Conservation (phyloP, 177 flowering plant species). For the Vitis hybrid region DNA sequence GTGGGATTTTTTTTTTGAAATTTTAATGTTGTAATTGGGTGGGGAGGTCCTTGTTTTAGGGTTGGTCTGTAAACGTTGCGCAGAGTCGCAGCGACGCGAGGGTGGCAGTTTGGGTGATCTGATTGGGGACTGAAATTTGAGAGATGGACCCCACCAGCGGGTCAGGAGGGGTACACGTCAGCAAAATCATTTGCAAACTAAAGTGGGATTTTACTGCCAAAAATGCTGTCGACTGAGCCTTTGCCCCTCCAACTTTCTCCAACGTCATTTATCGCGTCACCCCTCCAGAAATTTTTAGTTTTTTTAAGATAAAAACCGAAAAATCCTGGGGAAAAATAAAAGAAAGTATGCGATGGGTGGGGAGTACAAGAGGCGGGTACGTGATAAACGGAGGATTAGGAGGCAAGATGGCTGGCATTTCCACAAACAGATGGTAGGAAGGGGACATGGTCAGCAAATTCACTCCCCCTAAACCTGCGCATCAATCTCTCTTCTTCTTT, state of each 20-base stretch:
- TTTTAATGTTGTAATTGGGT: neutral
- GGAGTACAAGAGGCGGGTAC: neutral
- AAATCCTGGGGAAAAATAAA: neutral
- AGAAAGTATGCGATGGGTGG: neutral
- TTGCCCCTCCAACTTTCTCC: neutral
- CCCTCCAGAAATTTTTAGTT: too few relatives aligned
- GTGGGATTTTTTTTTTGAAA: neutral
- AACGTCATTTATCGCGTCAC: constrained; percentile 6
- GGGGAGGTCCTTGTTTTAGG: neutral
- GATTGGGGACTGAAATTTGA: constrained; percentile 20
- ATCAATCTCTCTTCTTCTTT: neutral
- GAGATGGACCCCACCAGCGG: neutral
- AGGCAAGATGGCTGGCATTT: constrained; percentile 15
- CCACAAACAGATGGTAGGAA: constrained; percentile 24
- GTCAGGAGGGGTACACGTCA: constrained; percentile 15
- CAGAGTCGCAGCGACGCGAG: neutral
- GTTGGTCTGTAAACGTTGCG: too few relatives aligned
- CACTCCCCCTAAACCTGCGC: neutral
- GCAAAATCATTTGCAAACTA: constrained; percentile 22
- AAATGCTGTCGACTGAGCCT: constrained; percentile 15
- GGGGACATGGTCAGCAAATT: constrained; percentile 18
- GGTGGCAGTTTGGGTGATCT: constrained; percentile 9
- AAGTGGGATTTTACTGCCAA: constrained; percentile 21
- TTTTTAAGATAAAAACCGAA: neutral
- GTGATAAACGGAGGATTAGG: constrained; percentile 13